Evolutionary conservation across 2,329 filamentous ascomycete species (phyloP).

Genomic region (Capronia americana): DNA sequence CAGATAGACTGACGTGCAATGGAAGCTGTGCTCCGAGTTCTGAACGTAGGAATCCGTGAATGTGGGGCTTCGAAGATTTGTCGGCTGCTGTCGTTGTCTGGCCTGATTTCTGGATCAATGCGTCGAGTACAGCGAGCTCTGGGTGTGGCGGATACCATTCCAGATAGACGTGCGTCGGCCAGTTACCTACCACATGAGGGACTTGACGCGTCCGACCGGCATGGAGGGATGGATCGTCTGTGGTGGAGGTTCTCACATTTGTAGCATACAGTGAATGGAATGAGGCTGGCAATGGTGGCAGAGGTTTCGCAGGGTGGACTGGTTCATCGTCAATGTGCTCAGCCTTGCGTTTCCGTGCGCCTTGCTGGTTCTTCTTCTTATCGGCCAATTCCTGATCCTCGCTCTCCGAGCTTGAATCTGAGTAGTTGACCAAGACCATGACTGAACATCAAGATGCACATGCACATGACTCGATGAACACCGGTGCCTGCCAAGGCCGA

Average conservation of each 20-base stretch:
- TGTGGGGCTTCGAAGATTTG: neutral
- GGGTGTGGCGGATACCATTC: slow-evolving; percentile 71
- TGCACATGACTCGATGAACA: slow-evolving; percentile 13
- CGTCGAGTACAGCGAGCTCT: slow-evolving; percentile 45
- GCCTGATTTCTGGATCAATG: slow-evolving; percentile 40
- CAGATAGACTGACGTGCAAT: slow-evolving; percentile 88
- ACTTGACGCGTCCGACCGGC: slow-evolving; percentile 80
- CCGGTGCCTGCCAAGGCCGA: slow-evolving; percentile 28
- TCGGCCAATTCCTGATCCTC: slow-evolving; percentile 32
- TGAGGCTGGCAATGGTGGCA: slow-evolving; percentile 65
- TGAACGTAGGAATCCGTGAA: slow-evolving; percentile 72
- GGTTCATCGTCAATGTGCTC: slow-evolving; percentile 38
- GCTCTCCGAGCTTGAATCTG: slow-evolving; percentile 52
- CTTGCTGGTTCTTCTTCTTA: slow-evolving; percentile 15
- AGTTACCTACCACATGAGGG: slow-evolving; percentile 86
- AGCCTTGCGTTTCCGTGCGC: slow-evolving; percentile 31
- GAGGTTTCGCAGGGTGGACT: slow-evolving; percentile 28
- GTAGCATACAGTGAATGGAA: slow-evolving; percentile 93
- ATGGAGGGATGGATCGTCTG: slow-evolving; percentile 84
- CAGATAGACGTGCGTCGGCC: slow-evolving; percentile 90
- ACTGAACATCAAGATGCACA: slow-evolving; percentile 11
- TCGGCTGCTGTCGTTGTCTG: neutral
- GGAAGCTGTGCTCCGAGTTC: slow-evolving; percentile 79
- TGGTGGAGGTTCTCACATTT: slow-evolving; percentile 75
- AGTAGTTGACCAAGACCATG: slow-evolving; percentile 66